A percentile compares a stretch with the other conserved stretches of the same genome.
Conservation (phyloP, 805 yeast species). For the Millerago galiae region DNA sequence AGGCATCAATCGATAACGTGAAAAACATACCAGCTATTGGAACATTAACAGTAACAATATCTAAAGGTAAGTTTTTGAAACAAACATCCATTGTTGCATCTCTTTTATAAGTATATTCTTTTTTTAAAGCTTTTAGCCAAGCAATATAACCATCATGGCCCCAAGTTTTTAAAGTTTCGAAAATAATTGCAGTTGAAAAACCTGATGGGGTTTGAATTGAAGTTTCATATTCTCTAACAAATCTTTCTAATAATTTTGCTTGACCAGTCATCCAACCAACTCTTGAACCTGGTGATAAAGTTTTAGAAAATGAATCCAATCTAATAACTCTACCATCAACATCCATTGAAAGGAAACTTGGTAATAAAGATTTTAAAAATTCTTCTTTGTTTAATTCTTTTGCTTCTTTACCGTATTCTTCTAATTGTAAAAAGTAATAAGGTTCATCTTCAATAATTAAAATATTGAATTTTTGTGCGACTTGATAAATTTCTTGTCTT, state of each 20-base stretch:
- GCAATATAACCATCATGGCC: slow-evolving; percentile 65
- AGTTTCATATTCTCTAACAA: slow-evolving; percentile 58
- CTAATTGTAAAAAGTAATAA: slow-evolving; percentile 94
- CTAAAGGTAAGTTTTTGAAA: slow-evolving; percentile 46
- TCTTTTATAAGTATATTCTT: slow-evolving; percentile 81
- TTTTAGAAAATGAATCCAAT: slow-evolving; percentile 73
- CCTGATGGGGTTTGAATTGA: slow-evolving; percentile 72
- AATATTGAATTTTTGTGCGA: slow-evolving; percentile 82
- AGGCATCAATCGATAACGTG: slow-evolving; percentile 64
- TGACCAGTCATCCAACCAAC: slow-evolving; percentile 71
- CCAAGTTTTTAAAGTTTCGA: slow-evolving; percentile 59
- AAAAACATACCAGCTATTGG: slow-evolving; percentile 89
- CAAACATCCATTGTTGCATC: slow-evolving; percentile 78
- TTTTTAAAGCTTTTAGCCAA: slow-evolving; percentile 66
- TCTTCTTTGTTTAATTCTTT: slow-evolving; percentile 28
- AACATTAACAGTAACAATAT: slow-evolving; percentile 36
- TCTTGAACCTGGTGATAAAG: slow-evolving; percentile 71
- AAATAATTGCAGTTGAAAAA: slow-evolving; percentile 53
- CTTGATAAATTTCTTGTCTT: slow-evolving; percentile 64
- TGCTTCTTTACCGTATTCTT: slow-evolving; percentile 47
- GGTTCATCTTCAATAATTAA: slow-evolving; percentile 94
- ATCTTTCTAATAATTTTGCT: slow-evolving; percentile 43
- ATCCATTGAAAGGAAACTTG: slow-evolving; percentile 66
- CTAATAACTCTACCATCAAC: slow-evolving; percentile 74
- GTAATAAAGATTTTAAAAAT: slow-evolving; percentile 44